A percentile compares a stretch with the other conserved stretches of the same genome.
Conservation (phyloP, 805 yeast species). For the Wickerhamomyces tratensis region DNA sequence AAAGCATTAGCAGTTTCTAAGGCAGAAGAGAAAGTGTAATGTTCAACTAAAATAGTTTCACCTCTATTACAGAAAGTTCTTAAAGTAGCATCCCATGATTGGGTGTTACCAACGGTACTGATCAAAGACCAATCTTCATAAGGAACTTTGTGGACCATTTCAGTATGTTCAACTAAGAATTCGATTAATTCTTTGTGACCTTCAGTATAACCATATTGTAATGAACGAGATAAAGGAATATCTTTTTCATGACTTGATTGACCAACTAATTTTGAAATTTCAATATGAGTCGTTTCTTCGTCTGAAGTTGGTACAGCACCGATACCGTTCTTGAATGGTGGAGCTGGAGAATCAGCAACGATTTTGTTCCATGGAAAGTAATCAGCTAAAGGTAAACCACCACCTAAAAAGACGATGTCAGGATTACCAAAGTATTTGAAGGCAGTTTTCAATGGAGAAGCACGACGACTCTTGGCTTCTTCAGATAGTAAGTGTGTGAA, state of each 20-base stretch:
- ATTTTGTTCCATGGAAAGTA: constrained; percentile 88
- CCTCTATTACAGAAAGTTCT: constrained; percentile 72
- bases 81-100: constrained; percentile 75
- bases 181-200: constrained; percentile 67
- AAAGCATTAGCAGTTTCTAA: constrained; percentile 71
- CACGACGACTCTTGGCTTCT: constrained; percentile 68
- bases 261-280: constrained; percentile 31
- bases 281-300: constrained; percentile 24
- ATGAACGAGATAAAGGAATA: constrained; percentile 71
- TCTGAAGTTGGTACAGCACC: constrained; percentile 42
- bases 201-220: constrained; percentile 83
- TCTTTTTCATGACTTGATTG: constrained; percentile 37
- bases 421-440: constrained; percentile 71
- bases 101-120: constrained; percentile 80
- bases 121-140: constrained; percentile 68
- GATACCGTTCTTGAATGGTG: constrained; percentile 75
- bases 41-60: constrained; percentile 78
- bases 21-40: constrained; percentile 75
- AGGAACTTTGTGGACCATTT: constrained; percentile 31
- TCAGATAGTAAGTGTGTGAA: constrained; percentile 64
- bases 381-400: constrained; percentile 87
- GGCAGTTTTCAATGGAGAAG: constrained; percentile 77
- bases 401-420: constrained; percentile 80
- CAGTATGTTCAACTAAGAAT: constrained; percentile 72
- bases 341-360: constrained; percentile 59